Conservation (phyloP, 495 filamentous ascomycete species). For the Daldinia loculata region DNA sequence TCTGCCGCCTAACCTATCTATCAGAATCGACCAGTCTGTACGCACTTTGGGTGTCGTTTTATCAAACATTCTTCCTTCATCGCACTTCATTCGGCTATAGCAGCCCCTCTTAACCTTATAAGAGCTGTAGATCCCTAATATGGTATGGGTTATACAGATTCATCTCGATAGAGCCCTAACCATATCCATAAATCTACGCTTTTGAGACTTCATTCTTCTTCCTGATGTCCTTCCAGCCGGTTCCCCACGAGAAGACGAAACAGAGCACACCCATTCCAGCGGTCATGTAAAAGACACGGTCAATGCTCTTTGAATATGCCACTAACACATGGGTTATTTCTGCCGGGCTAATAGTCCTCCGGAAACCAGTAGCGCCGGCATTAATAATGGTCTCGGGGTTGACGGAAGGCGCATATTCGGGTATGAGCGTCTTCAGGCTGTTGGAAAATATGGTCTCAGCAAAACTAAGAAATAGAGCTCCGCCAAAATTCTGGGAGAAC, state of each 20-base stretch:
- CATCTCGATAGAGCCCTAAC: too few relatives aligned
- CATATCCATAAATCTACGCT: neutral
- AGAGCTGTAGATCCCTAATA: neutral
- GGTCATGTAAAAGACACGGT: conserved; percentile 48
- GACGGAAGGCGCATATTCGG: conserved; percentile 6
- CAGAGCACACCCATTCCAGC: conserved; percentile 35
- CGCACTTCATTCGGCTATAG: neutral
- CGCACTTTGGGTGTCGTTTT: neutral
- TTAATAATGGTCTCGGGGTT: neutral
- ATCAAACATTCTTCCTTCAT: neutral
- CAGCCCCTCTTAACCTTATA: neutral
- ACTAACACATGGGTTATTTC: conserved; percentile 38
- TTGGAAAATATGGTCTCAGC: conserved; percentile 1
- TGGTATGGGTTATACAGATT: too few relatives aligned
- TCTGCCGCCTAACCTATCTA: neutral
- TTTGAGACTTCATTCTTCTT: conserved; percentile 46
- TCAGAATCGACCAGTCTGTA: neutral
- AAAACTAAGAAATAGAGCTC: conserved; percentile 5
- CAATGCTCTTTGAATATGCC: conserved; percentile 55
- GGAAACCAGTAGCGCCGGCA: neutral
- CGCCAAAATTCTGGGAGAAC: conserved; percentile 4
- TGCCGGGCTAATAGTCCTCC: neutral
- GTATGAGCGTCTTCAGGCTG: neutral
- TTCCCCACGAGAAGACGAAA: conserved; percentile 48
- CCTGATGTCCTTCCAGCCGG: conserved; percentile 60